These are phyloP conservation scores for Typha latifolia DNA, from an alignment of 176 grass and related monocot species.

Conservation along the genomic window DNA sequence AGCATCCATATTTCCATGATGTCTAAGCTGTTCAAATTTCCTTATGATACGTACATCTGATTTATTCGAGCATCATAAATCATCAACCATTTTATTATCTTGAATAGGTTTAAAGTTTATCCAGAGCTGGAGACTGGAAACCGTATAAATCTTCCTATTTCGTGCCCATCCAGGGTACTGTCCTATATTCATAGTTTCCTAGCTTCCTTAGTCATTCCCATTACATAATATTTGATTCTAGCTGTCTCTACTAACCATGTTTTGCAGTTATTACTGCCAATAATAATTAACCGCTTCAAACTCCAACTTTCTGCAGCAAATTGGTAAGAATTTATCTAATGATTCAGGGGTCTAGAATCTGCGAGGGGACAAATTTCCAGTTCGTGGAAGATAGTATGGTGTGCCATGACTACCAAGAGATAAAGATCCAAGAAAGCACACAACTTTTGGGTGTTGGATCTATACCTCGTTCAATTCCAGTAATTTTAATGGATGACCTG, in stretches of 20 bases:
- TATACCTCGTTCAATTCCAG: conserved; percentile 79
- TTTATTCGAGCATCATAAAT: not conserved
- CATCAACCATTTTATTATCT: conserved; percentile 8
- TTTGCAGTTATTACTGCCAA: not conserved
- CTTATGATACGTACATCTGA: not conserved
- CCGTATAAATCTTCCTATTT: conserved; percentile 56
- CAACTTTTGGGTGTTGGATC: conserved; percentile 82
- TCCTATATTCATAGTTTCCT: conserved; percentile 2
- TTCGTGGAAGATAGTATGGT: conserved; percentile 47
- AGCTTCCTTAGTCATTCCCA: not conserved
- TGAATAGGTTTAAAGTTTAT: conserved; percentile 43
- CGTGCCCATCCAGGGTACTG: conserved; percentile 58
- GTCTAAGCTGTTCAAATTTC: not conserved
- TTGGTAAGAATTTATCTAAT: conserved; percentile 14
- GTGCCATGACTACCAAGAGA: conserved; percentile 92
- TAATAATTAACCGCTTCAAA: not conserved
- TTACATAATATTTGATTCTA: not conserved
- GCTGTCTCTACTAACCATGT: not conserved
- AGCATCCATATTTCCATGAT: not conserved
- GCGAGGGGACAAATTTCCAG: conserved; percentile 47
- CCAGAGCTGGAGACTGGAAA: conserved; percentile 93
- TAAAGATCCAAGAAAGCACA: conserved; percentile 94
- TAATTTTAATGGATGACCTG: conserved; percentile 84
- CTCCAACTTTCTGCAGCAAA: not conserved
- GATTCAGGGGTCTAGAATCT: conserved; percentile 48